A percentile compares a stretch with the other conserved stretches of the same genome.
Evolutionary conservation across 2,329 filamentous ascomycete genomes (phyloP).

Genomic region (Epichloe sylvatica): DNA sequence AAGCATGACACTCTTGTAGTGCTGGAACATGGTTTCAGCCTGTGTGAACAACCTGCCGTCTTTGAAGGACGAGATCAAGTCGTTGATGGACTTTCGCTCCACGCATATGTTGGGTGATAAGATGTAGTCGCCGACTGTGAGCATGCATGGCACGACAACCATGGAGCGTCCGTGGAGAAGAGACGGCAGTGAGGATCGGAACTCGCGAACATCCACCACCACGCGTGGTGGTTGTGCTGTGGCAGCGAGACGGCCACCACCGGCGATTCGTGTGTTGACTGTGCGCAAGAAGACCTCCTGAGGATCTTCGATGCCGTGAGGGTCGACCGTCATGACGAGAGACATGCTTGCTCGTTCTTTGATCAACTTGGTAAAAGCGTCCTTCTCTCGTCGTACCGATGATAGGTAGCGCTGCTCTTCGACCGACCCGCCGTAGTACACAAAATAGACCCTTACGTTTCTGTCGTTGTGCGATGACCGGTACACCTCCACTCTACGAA

Average conservation of each 20-base stretch:
- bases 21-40: conserved; percentile 82
- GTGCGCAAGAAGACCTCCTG: conserved; percentile 89
- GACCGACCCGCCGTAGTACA: conserved; percentile 89
- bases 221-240: conserved; percentile 81
- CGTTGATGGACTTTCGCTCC: conserved; percentile 84
- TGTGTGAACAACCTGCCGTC: conserved; percentile 88
- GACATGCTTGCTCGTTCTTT: conserved; percentile 91
- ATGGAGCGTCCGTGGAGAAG: conserved; percentile 81
- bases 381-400: conserved; percentile 84
- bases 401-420: conserved; percentile 91
- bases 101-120: conserved; percentile 83
- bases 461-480: conserved; percentile 83
- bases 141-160: conserved; percentile 81
- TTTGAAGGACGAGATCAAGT: conserved; percentile 81
- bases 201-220: conserved; percentile 91
- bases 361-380: conserved; percentile 88
- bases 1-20: conserved; percentile 82
- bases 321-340: conserved; percentile 63
- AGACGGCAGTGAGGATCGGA: conserved; percentile 81
- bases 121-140: conserved; percentile 94
- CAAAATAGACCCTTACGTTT: conserved; percentile 85
- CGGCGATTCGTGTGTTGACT: conserved; percentile 91
- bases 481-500: conserved; percentile 88
- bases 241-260: conserved; percentile 69
- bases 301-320: conserved; percentile 57